A percentile compares a stretch with the other conserved stretches of the same genome.
Conservation (phyloP, 805 yeast species). For the Ogataea pini region DNA sequence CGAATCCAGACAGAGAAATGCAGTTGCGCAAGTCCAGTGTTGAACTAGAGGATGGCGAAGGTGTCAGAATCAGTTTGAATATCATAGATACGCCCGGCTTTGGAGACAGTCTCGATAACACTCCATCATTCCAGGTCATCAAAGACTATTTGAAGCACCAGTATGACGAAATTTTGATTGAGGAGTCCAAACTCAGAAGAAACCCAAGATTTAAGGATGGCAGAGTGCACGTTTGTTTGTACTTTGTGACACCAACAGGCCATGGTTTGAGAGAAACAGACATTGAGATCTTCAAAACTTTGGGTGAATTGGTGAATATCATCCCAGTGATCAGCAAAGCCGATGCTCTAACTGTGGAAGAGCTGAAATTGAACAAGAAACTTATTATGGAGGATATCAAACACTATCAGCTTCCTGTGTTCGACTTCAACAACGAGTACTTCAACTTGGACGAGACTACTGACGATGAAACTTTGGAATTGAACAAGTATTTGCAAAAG, state of each 20-base stretch:
- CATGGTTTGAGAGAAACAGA: slow-evolving; percentile 74
- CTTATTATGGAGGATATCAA: slow-evolving; percentile 77
- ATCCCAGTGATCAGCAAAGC: slow-evolving; percentile 82
- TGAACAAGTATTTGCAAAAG: slow-evolving; percentile 42
- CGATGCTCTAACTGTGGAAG: slow-evolving; percentile 72
- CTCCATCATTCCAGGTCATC: slow-evolving; percentile 62
- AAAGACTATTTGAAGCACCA: slow-evolving; percentile 82
- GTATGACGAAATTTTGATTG: slow-evolving; percentile 78
- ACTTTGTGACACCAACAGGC: slow-evolving; percentile 70
- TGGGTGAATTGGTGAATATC: slow-evolving; percentile 74
- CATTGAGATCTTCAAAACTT: slow-evolving; percentile 63
- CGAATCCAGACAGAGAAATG: slow-evolving; percentile 49
- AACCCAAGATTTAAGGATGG: slow-evolving; percentile 86
- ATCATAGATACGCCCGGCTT: slow-evolving; percentile 84
- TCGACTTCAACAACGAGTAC: slow-evolving; percentile 70
- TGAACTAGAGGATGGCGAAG: slow-evolving; percentile 84
- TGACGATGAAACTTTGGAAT: slow-evolving; percentile 34
- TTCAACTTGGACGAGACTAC: slow-evolving; percentile 31
- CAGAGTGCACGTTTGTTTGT: slow-evolving; percentile 75
- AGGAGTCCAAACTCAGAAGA: slow-evolving; percentile 78
- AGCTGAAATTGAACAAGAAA: slow-evolving; percentile 69
- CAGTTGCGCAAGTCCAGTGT: slow-evolving; percentile 75
- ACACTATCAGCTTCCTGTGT: slow-evolving; percentile 69
- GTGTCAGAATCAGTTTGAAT: slow-evolving; percentile 74
- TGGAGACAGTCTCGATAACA: slow-evolving; percentile 72